Base-by-base conservation (phyloP, 495 filamentous ascomycete species). In the Parathielavia appendiculata region DNA sequence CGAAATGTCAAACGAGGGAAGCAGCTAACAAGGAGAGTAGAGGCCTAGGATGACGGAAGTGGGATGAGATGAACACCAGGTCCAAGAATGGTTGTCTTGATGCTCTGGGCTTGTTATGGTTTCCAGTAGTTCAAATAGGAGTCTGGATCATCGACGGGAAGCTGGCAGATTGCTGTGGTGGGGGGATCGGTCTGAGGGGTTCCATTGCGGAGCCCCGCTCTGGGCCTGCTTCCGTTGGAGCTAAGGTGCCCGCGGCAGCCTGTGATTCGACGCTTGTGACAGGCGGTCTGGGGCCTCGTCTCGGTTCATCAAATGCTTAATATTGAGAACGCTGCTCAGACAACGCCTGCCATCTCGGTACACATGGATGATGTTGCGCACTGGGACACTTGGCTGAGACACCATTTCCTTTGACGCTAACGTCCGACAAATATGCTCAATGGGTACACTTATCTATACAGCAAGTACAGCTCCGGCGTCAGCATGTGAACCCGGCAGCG, bases 371-470 rank as follows among this genome's bases (percentile, higher is more conserved):
- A 36, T 49, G 14, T 20, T 35, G 30, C 17, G 26, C 47, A 49
- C 35, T 39, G 39, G 16, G 16, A 30, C 12, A 6, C 30, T 30
- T 32, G 46, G 26, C 30, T 49, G 46, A 49, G 46, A 49, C 44
- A 45, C 17, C 11, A 49, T 34, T 50, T 26, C 51, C 51, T 4
- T 44, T 14, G 11, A 14, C 11, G 16, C 26, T n/a, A 30, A 49
- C 44, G 26, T 36, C 22, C 7, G 32, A 54, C 32, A 48, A 48
- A 38, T 3, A 49, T 52, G 58, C 49, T 57, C 43, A 51, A 59
- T 66, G 26, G 2, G 26, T 30, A 66, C 61, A 66, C 64, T 30
- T 66, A 66, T 66, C 58, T 63, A 56, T 66, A 63, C 64, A 66
- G 47, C 51, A 49, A 19, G 40, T 26, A 54, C 53, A 19, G 49